Conservation (phyloP, 148 eudicot genomes). For the Hydrangea macrophylla region DNA sequence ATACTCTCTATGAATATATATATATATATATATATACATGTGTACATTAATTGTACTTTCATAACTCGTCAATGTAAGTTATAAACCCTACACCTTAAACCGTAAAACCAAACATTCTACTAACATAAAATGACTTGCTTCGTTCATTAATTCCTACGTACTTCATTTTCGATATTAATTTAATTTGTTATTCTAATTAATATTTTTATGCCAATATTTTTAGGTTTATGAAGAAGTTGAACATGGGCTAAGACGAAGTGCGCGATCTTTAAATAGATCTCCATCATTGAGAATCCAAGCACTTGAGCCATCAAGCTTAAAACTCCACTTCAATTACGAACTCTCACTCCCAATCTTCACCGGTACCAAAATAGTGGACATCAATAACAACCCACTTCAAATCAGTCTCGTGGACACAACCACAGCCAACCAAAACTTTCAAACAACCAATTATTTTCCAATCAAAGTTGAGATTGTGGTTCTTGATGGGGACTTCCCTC, state of each 20-base stretch:
- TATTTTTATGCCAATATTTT: no score
- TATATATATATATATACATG: background rate
- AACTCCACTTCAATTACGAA: constrained; percentile 29
- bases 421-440: constrained; percentile 20
- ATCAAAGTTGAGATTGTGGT: constrained; percentile 61
- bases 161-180: no score
- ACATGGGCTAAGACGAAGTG: constrained; percentile 30
- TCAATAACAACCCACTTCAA: constrained; percentile 34
- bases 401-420: constrained; percentile 34
- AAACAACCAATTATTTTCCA: constrained; percentile 20
- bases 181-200: background rate
- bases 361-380: constrained; percentile 40
- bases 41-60: background rate
- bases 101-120: no score
- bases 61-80: no score
- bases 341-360: constrained; percentile 47
- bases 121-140: no score
- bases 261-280: constrained; percentile 25
- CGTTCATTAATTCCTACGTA: no score
- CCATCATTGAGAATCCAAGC: constrained; percentile 44
- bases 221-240: constrained; percentile 73
- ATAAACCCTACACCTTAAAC: no score
- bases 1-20: no score
- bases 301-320: constrained; percentile 39
- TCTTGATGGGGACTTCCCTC: constrained; percentile 56